Conservation (phyloP, 768 basidiomycete genomes). For the Tulasnella sp. region DNA sequence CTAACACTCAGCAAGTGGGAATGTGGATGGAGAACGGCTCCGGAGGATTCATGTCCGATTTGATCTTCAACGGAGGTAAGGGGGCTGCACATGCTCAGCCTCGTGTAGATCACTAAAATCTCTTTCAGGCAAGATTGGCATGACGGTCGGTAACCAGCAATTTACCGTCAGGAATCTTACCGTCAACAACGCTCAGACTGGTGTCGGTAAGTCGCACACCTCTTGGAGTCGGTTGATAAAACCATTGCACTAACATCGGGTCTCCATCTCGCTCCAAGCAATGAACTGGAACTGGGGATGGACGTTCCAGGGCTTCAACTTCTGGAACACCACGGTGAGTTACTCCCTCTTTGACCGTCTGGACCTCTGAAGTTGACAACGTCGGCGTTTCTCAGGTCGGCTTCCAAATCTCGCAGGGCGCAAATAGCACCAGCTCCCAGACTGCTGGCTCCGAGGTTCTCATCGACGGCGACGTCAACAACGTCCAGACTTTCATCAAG, state of each 20-base stretch:
- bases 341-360: neutral
- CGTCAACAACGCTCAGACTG: constrained; percentile 38
- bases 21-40: constrained; percentile 18
- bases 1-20: constrained; percentile 60
- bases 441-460: constrained; percentile 48
- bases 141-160: constrained; percentile 21
- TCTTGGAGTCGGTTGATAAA: neutral
- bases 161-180: constrained; percentile 40
- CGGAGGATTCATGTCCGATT: constrained; percentile 21
- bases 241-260: neutral
- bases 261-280: neutral
- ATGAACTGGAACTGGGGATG: constrained; percentile 26
- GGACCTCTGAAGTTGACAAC: neutral
- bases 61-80: constrained; percentile 21
- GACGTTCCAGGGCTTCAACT: constrained; percentile 43
- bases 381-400: neutral
- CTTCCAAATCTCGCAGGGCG: constrained; percentile 2
- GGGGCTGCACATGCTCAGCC: constrained; percentile 31
- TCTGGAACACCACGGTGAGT: constrained; percentile 26
- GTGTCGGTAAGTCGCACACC: neutral
- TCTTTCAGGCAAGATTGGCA: neutral
- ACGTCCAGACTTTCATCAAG: constrained; percentile 53
- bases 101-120: neutral
- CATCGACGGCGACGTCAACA: constrained; percentile 47
- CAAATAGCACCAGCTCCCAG: constrained; percentile 23